A percentile compares a stretch with the other conserved stretches of the same genome.
These are phyloP conservation scores for Sequoiadendron giganteum DNA, from an alignment of 75 land plant species.

Conservation along the genomic window DNA sequence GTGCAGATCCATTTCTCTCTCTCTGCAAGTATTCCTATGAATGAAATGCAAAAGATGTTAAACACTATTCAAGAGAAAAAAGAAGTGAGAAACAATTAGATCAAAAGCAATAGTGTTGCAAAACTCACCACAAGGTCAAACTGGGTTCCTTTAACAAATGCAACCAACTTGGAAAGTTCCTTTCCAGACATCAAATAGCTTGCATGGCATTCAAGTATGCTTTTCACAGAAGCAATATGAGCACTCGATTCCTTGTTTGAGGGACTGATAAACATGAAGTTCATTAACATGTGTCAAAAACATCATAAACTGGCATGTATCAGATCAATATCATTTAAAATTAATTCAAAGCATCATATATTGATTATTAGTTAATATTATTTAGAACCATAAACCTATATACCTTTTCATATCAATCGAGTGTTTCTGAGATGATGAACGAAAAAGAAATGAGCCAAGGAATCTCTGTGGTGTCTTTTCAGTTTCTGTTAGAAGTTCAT, in stretches of 20 bases:
- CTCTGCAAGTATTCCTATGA: constrained; percentile 82
- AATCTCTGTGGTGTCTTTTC: constrained; percentile 62
- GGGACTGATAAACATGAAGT: constrained; percentile 32
- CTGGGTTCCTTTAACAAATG: constrained; percentile 98
- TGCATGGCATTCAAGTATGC: constrained; percentile 95
- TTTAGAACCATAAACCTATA: background rate
- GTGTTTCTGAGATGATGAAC: constrained; percentile 41
- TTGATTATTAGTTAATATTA: background rate
- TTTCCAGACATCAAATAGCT: constrained; percentile 86
- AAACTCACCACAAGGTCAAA: constrained; percentile 89
- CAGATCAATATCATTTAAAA: background rate
- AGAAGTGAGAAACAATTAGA: background rate
- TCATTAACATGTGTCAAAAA: background rate
- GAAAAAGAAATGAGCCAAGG: constrained; percentile 78
- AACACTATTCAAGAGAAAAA: background rate
- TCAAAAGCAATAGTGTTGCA: background rate
- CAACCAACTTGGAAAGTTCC: constrained; percentile 95
- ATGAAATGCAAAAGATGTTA: background rate
- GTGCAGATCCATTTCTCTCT: constrained; percentile 80
- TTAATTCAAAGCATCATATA: background rate
- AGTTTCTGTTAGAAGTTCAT: constrained; percentile 67
- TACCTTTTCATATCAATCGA: constrained; percentile 55
- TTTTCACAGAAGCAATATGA: constrained; percentile 84
- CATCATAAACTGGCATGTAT: background rate
- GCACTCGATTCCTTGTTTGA: constrained; percentile 75